Conservation (phyloP, 2,329 filamentous ascomycete genomes). For the Diaporthe ilicicola region DNA sequence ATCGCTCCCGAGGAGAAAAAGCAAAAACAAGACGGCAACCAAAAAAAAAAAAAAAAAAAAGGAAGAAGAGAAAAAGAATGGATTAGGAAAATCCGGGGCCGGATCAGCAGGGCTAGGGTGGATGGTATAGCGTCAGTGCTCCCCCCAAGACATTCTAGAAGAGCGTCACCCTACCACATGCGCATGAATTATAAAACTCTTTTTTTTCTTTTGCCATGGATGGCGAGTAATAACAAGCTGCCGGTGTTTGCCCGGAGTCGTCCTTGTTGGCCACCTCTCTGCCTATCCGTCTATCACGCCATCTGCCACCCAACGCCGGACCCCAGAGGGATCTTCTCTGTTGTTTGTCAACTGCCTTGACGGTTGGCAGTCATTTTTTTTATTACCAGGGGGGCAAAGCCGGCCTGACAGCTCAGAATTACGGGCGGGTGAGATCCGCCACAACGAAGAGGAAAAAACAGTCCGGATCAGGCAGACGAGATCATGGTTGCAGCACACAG, state of each 20-base stretch:
- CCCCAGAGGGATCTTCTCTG: neutral
- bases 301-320: neutral
- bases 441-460: neutral
- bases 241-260: constrained; percentile 1
- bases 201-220: constrained; percentile 2
- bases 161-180: constrained; percentile 5
- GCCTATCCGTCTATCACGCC: no score
- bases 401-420: neutral
- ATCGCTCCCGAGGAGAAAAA: neutral
- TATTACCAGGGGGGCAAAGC: neutral
- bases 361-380: no score
- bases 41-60: neutral
- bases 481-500: neutral
- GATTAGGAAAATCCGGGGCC: constrained; percentile 3
- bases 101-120: constrained; percentile 5
- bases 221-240: neutral
- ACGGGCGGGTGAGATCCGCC: constrained; percentile 3
- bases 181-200: neutral
- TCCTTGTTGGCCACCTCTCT: no score
- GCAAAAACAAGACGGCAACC: constrained; percentile 18
- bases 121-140: neutral
- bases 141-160: constrained; percentile 18
- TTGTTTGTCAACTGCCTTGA: neutral
- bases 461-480: neutral
- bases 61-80: neutral